A percentile compares a stretch with the other conserved stretches of the same genome.
Conservation (phyloP, 2,329 filamentous ascomycete species). For the Penicillium sp. region DNA sequence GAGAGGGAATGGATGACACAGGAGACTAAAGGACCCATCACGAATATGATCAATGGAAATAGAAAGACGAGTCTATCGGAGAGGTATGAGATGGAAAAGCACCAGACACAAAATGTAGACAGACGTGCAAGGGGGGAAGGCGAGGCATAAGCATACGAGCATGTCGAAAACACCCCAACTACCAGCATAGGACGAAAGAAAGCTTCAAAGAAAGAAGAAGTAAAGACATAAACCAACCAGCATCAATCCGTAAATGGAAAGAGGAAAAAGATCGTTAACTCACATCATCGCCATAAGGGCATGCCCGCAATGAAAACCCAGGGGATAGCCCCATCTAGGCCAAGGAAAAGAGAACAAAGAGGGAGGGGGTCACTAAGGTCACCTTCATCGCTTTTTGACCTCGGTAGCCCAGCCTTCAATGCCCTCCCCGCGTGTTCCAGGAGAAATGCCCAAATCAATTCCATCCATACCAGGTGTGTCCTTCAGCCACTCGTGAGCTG, state of each 20-base stretch:
- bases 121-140: background rate
- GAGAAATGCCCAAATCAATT: conserved; percentile 68
- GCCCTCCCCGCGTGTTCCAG: conserved; percentile 81
- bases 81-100: background rate
- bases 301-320: conserved; percentile 9
- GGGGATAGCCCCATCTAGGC: conserved; percentile 13
- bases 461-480: conserved; percentile 87
- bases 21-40: background rate
- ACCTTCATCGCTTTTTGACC: conserved; percentile 64
- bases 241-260: conserved; percentile 23
- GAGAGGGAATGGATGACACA: background rate
- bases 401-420: conserved; percentile 93
- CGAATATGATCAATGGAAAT: background rate
- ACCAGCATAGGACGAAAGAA: conserved; percentile 4
- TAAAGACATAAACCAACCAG: conserved; percentile 19
- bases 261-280: conserved; percentile 27
- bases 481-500: conserved; percentile 75
- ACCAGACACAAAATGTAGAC: background rate
- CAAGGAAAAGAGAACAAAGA: conserved; percentile 4
- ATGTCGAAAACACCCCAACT: conserved; percentile 5
- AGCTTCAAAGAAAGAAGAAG: conserved; percentile 4
- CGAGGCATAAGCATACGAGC: conserved; percentile 3
- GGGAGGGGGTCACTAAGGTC: background rate
- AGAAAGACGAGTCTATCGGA: background rate
- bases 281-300: conserved; percentile 17